Conservation (phyloP, 2,329 filamentous ascomycete genomes). For the Apiospora aurea region DNA sequence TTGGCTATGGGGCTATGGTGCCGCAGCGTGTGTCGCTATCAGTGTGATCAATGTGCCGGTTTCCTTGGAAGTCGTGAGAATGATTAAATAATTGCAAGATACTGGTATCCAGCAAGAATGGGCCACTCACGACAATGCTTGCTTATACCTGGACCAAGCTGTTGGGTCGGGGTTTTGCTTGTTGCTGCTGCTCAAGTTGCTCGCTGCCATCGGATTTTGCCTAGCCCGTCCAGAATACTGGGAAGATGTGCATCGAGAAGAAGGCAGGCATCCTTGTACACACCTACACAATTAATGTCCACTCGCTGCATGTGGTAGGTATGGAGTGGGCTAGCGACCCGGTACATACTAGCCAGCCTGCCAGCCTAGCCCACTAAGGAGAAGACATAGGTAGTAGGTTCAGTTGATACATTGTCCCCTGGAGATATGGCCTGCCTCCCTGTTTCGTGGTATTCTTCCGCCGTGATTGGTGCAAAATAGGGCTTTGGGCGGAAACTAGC, state of each 20-base stretch:
- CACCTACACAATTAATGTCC: not conserved
- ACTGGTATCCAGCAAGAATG: not conserved
- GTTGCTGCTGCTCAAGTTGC: not conserved
- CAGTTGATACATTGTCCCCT: not conserved
- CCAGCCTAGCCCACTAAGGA: not conserved
- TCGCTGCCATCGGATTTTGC: slow-evolving; percentile 3
- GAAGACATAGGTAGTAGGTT: not conserved
- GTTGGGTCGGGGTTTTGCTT: not conserved
- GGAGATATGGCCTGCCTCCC: not conserved
- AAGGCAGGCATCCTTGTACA: not conserved
- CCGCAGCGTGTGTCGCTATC: not conserved
- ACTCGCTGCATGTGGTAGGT: not conserved
- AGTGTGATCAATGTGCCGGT: not conserved
- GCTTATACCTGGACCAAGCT: slow-evolving; percentile 13
- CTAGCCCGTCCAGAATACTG: not conserved
- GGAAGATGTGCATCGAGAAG: not conserved
- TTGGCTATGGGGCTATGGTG: not conserved
- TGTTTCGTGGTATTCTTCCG: not conserved
- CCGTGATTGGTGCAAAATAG: slow-evolving; percentile 8
- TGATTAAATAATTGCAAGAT: not conserved
- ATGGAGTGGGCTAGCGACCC: slow-evolving; percentile 1
- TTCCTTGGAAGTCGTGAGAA: not conserved
- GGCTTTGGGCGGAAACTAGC: slow-evolving; percentile 2
- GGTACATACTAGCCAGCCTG: not conserved
- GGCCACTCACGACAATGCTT: not conserved